Base-by-base conservation (phyloP, 2,329 filamentous ascomycete genomes). In the Paradendryphiella salina region DNA sequence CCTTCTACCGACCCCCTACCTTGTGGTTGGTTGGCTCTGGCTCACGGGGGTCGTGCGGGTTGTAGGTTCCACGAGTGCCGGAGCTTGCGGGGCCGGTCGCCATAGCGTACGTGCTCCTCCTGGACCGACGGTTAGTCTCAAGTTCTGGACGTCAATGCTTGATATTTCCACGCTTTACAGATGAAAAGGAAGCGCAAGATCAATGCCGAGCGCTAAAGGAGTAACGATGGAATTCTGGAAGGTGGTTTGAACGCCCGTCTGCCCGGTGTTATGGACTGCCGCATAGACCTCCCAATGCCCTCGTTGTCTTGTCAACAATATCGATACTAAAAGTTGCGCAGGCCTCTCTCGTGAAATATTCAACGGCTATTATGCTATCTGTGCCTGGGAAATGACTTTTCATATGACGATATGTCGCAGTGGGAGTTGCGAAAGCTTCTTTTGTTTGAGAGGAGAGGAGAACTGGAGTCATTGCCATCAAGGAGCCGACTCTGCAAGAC, bases 51-150 rank as follows among this genome's bases (percentile, higher is more conserved):
- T 23, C 10, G 33, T 18, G 21, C 18, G 38, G 26, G 21, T 43
- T 46, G 23, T 17, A 36, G 15, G 29, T 33, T 17, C 34, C 47
- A 40, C 35, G 41, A 46, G 42, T 31, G 11, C 28, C 47, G 35
- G 47, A 34, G 35, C 35, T 38, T 48, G 49, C 38, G 49, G 49
- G 49, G 49, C 49, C 44, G 49, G 28, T 18, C 20, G 33, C 28
- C 23, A 40, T 51, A 13, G 43, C 32, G 31, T 36, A 37, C 32
- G 31, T 36, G 43, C 37, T 32, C 13, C n/a, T 17, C 28, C 20
- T 36, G 17, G 47, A 50, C 46, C 41, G 47, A 26, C 41, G 7
- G 29, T 28, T 39, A 46, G 41, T n/a, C 20, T 15, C 13, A 5
- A 14, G 18, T 20, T 5, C 26, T 35, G 14, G 21, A n/a, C 32